Conservation (phyloP, 352 stramenopile species). For the Phytophthora hibernalis region DNA sequence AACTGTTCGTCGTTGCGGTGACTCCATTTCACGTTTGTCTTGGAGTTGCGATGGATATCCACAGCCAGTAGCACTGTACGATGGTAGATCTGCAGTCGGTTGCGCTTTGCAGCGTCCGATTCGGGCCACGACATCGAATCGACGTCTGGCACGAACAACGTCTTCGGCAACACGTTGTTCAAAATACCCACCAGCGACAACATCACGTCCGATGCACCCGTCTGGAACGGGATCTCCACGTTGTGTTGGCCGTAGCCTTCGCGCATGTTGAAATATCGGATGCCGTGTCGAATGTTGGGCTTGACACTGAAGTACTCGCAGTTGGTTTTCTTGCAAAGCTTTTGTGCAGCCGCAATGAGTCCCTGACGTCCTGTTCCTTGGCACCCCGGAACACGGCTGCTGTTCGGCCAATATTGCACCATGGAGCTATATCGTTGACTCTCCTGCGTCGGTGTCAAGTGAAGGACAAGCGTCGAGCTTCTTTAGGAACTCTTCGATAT, state of each 20-base stretch:
- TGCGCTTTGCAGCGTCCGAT: constrained; percentile 34
- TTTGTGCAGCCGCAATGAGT: constrained; percentile 50
- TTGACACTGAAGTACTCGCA: constrained; percentile 68
- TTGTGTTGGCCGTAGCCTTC: constrained; percentile 52
- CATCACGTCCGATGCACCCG: constrained; percentile 53
- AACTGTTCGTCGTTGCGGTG: constrained; percentile 5
- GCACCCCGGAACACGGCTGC: constrained; percentile 62
- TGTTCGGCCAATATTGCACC: constrained; percentile 37
- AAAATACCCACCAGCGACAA: constrained; percentile 58
- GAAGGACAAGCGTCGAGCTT: constrained; percentile 46
- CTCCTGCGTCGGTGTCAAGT: neutral
- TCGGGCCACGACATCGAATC: constrained; percentile 35
- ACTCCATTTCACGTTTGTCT: constrained; percentile 45
- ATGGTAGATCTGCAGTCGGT: constrained; percentile 58
- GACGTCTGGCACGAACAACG: constrained; percentile 49
- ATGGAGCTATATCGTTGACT: constrained; percentile 14
- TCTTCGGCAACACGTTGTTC: constrained; percentile 57
- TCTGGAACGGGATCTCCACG: constrained; percentile 59
- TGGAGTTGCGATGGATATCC: constrained; percentile 55
- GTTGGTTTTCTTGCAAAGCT: constrained; percentile 48
- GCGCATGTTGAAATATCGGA: constrained; percentile 72
- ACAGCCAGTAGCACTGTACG: constrained; percentile 48
- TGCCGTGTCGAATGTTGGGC: constrained; percentile 56
- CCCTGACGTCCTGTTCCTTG: constrained; percentile 52
- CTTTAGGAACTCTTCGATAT: constrained; percentile 47